Evolutionary conservation across 202 grass and related monocot species (phyloP).

Genomic region (Schoenoplectus tabernaemontani): DNA sequence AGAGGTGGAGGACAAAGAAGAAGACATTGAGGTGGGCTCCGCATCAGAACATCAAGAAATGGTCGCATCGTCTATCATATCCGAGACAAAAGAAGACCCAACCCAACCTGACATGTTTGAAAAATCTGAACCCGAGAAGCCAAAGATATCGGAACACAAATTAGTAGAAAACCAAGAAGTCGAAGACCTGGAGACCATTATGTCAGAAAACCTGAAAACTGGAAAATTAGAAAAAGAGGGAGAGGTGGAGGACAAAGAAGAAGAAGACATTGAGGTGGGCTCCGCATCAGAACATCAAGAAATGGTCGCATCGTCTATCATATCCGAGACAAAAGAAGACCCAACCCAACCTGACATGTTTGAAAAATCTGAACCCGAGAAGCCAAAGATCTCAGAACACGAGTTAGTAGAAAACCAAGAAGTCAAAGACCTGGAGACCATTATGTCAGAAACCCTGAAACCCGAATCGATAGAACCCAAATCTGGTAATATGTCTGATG

Average conservation of each 20-base stretch:
- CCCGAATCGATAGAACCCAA: constrained; percentile 13
- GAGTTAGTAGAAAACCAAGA: constrained; percentile 12
- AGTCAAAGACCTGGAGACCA: constrained; percentile 11
- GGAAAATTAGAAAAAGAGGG: constrained; percentile 4
- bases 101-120: not conserved
- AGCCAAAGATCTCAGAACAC: constrained; percentile 17
- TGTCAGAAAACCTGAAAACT: constrained; percentile 18
- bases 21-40: not conserved
- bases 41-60: not conserved
- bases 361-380: not conserved
- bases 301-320: not conserved
- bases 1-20: not conserved
- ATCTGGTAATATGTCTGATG: not conserved
- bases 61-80: not conserved
- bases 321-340: not conserved
- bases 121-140: not conserved
- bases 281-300: not conserved
- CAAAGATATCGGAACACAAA: constrained; percentile 5
- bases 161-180: constrained; percentile 13
- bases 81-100: not conserved
- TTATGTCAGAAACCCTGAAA: constrained; percentile 3
- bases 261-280: not conserved
- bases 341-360: not conserved
- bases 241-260: not conserved
- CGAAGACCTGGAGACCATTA: constrained; percentile 15